Base-by-base conservation (phyloP, 352 stramenopile genomes). In the Pythium aquatile region DNA sequence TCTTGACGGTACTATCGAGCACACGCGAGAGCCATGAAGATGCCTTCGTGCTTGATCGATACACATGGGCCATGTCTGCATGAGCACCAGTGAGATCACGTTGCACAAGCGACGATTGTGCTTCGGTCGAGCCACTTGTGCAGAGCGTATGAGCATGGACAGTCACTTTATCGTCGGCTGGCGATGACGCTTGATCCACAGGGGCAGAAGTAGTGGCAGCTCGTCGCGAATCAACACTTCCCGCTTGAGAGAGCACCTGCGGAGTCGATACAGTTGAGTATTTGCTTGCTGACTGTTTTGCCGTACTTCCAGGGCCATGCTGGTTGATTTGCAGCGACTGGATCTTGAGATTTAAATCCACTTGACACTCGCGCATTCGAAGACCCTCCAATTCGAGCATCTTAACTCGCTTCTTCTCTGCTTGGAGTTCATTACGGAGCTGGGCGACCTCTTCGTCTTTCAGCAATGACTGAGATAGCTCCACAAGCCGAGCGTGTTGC, bases 341-440 rank as follows among this genome's bases (percentile, higher is more conserved):
- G 16, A 88, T 64, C 39, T 82, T 90, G n/a, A 79, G 39, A 14
- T 72, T 53, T 61, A 87, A 69, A 16, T 85, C 76, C 30, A 84
- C 55, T 17, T 88, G 65, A 2, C 39, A 73, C 57, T 88, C 78
- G 2, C 76, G 74, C 3, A 91, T 42, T 5, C 76, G 64, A 28
- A 88, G 28, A 26, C 85, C 87, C 51, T 91, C 81, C 48, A 73
- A 71, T 51, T 91, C 81, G 0, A 91, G 69, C 2, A 74, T 48
- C 63, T 82, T 80, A 17, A 89, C 81, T 13, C 81, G 78, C 24
- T 77, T 82, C 30, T 87, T 87, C 28, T 91, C 81, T 39, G 73
- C 78, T 48, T 88, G 75, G 20, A 91, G 57, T 29, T 89, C 77
- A 32, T 75, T 85, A 1, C 79, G 70, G 7, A 91, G 69, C 26